Evolutionary conservation across 257 asterid species (phyloP).

Genomic region (Asclepias syriaca): DNA sequence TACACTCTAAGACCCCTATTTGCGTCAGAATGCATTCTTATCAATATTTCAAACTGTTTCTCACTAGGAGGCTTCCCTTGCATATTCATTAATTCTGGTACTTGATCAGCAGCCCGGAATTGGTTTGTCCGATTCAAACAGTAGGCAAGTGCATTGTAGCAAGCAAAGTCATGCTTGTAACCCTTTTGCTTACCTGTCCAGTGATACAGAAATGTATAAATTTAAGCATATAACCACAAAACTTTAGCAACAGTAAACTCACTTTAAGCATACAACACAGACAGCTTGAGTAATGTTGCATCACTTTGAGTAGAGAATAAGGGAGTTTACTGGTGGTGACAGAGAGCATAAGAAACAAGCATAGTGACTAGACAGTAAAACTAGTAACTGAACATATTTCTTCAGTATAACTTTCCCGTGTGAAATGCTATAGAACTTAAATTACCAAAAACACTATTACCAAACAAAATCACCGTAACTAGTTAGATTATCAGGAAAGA

Average conservation of each 20-base stretch:
- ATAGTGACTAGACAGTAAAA: not conserved
- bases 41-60: slow-evolving; percentile 87
- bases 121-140: slow-evolving; percentile 67
- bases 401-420: not conserved
- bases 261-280: not conserved
- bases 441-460: not conserved
- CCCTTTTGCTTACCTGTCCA: slow-evolving; percentile 88
- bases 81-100: slow-evolving; percentile 91
- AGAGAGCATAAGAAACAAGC: not conserved
- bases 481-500: not conserved
- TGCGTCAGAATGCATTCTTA: slow-evolving; percentile 89
- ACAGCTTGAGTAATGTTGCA: not conserved
- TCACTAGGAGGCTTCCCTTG: slow-evolving; percentile 94
- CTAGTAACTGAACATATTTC: not conserved
- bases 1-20: slow-evolving; percentile 89
- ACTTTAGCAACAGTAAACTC: not conserved
- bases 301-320: not conserved
- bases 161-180: slow-evolving; percentile 87
- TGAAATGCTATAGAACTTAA: not conserved
- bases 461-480: not conserved
- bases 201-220: slow-evolving; percentile 13
- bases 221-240: not conserved
- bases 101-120: slow-evolving; percentile 87
- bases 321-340: not conserved
- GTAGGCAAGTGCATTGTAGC: slow-evolving; percentile 90